Evolutionary conservation across 192 early-diverging fungal species (phyloP), one percentile per base, ranked within the genome.

Genomic region (Entomortierella lignicola): DNA sequence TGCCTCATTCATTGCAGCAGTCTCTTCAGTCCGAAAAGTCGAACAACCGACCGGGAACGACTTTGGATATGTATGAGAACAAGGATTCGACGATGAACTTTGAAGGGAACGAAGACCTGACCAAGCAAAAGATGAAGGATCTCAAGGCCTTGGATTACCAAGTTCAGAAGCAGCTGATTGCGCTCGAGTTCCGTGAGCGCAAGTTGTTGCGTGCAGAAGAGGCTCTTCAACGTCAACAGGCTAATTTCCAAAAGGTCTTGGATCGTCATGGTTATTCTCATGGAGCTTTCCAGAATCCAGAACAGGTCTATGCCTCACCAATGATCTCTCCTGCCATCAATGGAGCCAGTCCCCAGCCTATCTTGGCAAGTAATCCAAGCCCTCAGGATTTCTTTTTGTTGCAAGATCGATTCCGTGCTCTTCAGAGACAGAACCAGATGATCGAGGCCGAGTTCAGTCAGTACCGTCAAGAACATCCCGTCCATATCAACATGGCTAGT

Each of bases 121-220:
- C 62, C 10, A 69, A 79, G 54, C 75, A 70, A 57, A 79, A 79
- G 62, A 65, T 79, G 67, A 79, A 60, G 67, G 67, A 79, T 34
- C 66, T 79, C 48, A 79, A 79, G 62, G 66, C 75, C 0, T 42
- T 79, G 52, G 75, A 79, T 21, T 79, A 79, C 27, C 75, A 79
- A 13, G 67, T 79, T 29, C 75, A 79, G 56, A 79, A 79, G 67
- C 75, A 79, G 44, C 8, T 79, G 47, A 79, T 79, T 53, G 75
- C 75, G 5, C 57, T 79, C 26, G 75, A 79, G 63, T 79, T 79
- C 62, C 75, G 75, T 30, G 75, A 79, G 52, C 75, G 75, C 50
- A 79, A 79, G 66, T 32, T 79, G 41, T 37, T 79, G 56, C 47
- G 75, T n/a, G 75, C 67, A 4, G 75, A 79, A 43, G 67, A 79